These are phyloP conservation scores for Cyclostephanos invisitatus DNA, from an alignment of 108 stramenopile species.

Conservation along the genomic window DNA sequence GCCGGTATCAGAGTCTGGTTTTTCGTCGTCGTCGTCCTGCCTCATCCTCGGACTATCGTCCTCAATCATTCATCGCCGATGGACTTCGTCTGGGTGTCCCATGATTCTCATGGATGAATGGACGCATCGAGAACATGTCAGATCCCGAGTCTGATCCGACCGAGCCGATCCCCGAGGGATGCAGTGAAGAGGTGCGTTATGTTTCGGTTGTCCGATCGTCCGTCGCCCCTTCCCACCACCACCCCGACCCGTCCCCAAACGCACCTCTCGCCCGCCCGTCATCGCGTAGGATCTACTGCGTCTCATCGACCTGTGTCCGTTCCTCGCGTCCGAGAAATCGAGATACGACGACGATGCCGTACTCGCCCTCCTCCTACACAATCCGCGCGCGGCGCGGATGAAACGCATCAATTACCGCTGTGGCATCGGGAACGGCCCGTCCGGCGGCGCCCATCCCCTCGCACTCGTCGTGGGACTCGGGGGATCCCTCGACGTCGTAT, in stretches of 20 bases:
- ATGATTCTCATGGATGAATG: too few species aligned
- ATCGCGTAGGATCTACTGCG: conserved; percentile 15
- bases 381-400: conserved; percentile 27
- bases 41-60: too few species aligned
- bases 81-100: too few species aligned
- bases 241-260: neutral
- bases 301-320: conserved; percentile 42
- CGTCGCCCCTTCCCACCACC: too few species aligned
- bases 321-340: conserved; percentile 30
- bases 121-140: neutral
- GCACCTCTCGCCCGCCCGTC: too few species aligned
- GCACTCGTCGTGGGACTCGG: conserved; percentile 38
- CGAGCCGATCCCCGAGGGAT: neutral
- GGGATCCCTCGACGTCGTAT: conserved; percentile 28
- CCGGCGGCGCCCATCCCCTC: conserved; percentile 14
- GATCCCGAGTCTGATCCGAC: neutral
- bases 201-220: too few species aligned
- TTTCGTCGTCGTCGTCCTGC: too few species aligned
- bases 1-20: too few species aligned
- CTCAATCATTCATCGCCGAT: too few species aligned
- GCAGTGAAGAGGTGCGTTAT: neutral
- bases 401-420: conserved; percentile 21
- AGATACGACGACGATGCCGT: conserved; percentile 34
- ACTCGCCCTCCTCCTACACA: conserved; percentile 9
- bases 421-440: conserved; percentile 25